phyloP scores from a whole-genome alignment of 2,329 filamentous ascomycete species.

The Xylariales sp. region DNA sequence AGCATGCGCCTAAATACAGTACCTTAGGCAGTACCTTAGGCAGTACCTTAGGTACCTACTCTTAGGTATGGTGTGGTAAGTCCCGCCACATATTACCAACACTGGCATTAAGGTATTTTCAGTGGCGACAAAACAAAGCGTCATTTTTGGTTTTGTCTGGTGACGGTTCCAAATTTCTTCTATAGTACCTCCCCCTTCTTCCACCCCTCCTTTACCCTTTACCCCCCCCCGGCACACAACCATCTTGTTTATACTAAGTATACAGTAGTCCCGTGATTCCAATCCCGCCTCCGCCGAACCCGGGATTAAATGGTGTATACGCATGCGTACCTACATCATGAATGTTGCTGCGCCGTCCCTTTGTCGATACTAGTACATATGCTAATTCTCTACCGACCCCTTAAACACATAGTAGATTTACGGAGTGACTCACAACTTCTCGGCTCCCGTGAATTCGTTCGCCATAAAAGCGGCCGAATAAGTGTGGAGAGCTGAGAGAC shows the following conservation, averaged over 20 bases:
- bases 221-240: constrained; percentile 8
- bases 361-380: not conserved
- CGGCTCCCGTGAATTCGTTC: not conserved
- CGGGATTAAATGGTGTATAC: no score
- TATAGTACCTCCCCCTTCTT: no score
- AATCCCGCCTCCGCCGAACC: no score
- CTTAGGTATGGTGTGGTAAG: no score
- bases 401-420: no score
- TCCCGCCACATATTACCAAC: no score
- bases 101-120: constrained; percentile 2
- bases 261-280: no score
- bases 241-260: not conserved
- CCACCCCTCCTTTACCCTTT: not conserved
- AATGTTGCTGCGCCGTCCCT: not conserved
- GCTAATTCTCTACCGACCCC: not conserved
- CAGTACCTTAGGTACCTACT: no score
- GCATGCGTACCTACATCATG: no score
- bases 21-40: no score
- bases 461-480: constrained; percentile 6
- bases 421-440: not conserved
- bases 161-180: constrained; percentile 24
- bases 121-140: constrained; percentile 26
- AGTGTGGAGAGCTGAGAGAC: constrained; percentile 11
- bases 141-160: constrained; percentile 22
- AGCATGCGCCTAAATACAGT: no score